phyloP scores from a whole-genome alignment of 768 basidiomycete genomes.

The Candolleomyces eurysporus region DNA sequence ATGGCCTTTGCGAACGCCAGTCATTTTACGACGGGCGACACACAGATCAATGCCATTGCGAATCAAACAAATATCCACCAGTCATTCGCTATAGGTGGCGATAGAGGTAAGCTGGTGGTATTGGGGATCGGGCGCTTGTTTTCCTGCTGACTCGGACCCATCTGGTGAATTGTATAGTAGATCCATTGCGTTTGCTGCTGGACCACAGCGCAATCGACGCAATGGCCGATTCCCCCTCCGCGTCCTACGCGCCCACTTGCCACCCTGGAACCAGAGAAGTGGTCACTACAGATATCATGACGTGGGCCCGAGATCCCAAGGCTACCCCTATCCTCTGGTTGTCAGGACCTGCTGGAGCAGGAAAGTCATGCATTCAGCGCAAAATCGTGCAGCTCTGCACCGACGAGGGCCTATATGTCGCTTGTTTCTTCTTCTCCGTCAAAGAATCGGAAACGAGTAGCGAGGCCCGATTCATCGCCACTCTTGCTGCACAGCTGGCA shows the following conservation, averaged over 20 bases:
- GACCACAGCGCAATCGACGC: not conserved
- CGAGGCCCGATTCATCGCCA: not conserved
- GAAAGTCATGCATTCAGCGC: not conserved
- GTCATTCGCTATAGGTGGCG: not conserved
- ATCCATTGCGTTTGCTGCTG: not conserved
- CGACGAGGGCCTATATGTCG: not conserved
- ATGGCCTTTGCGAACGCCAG: not conserved
- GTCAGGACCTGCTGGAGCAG: not conserved
- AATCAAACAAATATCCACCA: not conserved
- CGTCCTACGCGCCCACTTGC: not conserved
- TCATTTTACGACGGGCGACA: not conserved
- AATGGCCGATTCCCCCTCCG: not conserved
- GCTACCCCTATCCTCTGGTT: not conserved
- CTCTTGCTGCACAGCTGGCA: not conserved
- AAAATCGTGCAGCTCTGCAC: not conserved
- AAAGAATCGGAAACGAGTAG: not conserved
- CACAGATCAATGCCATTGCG: not conserved
- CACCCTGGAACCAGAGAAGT: not conserved
- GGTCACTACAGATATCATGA: not conserved
- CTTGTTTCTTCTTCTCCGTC: not conserved
- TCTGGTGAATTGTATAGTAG: not conserved
- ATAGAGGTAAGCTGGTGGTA: not conserved
- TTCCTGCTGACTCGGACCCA: not conserved
- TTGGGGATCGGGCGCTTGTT: not conserved
- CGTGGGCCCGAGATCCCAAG: not conserved